Conservation (phyloP, 768 basidiomycete species). For the Russula emetica region DNA sequence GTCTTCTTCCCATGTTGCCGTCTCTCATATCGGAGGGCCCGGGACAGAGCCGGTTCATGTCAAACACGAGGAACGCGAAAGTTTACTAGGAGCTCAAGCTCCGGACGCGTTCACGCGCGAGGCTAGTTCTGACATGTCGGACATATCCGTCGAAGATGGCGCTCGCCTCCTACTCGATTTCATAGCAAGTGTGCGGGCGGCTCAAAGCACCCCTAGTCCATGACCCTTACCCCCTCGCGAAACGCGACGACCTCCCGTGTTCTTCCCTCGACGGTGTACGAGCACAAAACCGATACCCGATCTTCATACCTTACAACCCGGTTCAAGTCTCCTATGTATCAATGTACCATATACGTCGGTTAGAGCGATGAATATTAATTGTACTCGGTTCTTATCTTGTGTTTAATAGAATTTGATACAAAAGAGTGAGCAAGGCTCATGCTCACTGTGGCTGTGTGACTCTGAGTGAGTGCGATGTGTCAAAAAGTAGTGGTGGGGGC, state of each 20-base stretch:
- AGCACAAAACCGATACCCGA: conserved; percentile 16
- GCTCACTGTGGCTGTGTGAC: not conserved
- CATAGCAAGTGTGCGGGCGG: conserved; percentile 11
- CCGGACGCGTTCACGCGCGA: conserved; percentile 2
- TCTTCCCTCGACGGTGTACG: not conserved
- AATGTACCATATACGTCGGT: conserved; percentile 15
- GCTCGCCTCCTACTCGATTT: conserved; percentile 23
- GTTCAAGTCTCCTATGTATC: conserved; percentile 7
- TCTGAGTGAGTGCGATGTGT: not conserved
- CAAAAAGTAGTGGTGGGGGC: no score
- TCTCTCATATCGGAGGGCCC: not conserved
- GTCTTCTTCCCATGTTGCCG: not conserved
- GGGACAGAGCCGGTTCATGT: not conserved
- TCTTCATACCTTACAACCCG: conserved; percentile 12
- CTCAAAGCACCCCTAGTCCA: conserved; percentile 10
- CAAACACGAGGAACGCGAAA: conserved; percentile 1
- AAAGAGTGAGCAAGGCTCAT: not conserved
- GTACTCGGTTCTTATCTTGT: not conserved
- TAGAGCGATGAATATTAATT: conserved; percentile 15
- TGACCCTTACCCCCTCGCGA: not conserved
- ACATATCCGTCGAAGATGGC: conserved; percentile 21
- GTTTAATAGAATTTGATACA: not conserved
- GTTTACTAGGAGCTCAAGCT: not conserved
- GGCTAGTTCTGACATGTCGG: conserved; percentile 16
- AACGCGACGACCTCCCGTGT: not conserved